These are phyloP conservation scores for Alnus rubra DNA, from an alignment of 306 rosid genomes.

Conservation along the genomic window DNA sequence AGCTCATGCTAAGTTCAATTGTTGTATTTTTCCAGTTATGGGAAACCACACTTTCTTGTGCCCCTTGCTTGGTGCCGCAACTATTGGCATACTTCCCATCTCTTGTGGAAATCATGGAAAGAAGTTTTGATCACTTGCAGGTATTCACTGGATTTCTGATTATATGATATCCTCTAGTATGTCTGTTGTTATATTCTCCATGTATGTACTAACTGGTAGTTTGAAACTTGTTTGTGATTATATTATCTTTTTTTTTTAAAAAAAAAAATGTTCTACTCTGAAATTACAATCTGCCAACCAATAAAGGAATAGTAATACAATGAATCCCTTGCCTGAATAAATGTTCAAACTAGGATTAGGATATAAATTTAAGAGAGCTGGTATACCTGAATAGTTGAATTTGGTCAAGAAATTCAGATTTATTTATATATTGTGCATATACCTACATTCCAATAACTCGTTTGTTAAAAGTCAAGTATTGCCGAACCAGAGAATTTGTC, in stretches of 20 bases:
- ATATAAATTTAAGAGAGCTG: not conserved
- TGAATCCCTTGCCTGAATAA: not conserved
- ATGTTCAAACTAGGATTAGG: not conserved
- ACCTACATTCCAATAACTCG: not conserved
- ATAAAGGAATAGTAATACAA: not conserved
- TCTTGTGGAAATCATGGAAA: conserved; percentile 77
- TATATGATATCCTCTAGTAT: not conserved
- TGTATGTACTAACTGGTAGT: not conserved
- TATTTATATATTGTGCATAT: not conserved
- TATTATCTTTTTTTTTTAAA: not conserved
- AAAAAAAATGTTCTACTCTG: not conserved
- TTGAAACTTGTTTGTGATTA: not conserved
- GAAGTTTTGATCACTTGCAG: conserved; percentile 94
- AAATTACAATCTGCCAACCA: conserved; percentile 8
- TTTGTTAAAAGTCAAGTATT: not conserved
- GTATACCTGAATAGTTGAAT: not conserved
- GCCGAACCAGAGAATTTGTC: not conserved
- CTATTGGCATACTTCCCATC: conserved; percentile 72
- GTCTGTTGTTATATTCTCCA: not conserved
- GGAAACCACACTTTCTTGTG: conserved; percentile 95
- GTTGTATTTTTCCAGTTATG: conserved; percentile 68
- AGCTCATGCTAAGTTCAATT: conserved; percentile 26
- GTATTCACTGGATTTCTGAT: conserved; percentile 40
- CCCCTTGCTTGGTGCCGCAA: conserved; percentile 92
- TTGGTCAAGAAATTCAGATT: not conserved